phyloP scores from a whole-genome alignment of 1,139 yeast genomes.

The Yamadazyma trypodendri region DNA sequence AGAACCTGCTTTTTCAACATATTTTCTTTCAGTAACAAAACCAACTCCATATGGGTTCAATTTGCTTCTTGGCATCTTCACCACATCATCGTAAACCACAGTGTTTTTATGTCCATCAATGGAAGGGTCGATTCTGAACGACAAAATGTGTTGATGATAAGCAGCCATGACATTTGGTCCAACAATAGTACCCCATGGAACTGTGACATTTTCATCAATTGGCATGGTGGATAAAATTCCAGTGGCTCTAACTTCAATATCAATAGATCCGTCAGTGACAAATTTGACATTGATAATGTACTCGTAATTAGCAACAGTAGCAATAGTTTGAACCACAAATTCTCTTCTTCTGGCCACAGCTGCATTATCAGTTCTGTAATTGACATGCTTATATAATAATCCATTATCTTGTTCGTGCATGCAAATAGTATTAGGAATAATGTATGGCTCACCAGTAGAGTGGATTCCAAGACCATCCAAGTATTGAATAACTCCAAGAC shows the following conservation, averaged over 20 bases:
- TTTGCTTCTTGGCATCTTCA: slow-evolving; percentile 56
- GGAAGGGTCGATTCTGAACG: slow-evolving; percentile 86
- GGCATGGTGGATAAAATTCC: slow-evolving; percentile 86
- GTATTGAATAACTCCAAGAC: slow-evolving; percentile 84
- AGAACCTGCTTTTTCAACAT: slow-evolving; percentile 69
- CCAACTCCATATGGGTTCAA: slow-evolving; percentile 76
- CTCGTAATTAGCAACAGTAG: slow-evolving; percentile 90
- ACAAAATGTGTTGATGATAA: slow-evolving; percentile 83
- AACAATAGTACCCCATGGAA: slow-evolving; percentile 82
- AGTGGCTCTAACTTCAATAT: slow-evolving; percentile 83
- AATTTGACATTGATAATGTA: slow-evolving; percentile 76
- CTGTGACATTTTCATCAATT: slow-evolving; percentile 69
- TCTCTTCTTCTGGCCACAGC: slow-evolving; percentile 85
- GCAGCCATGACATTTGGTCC: slow-evolving; percentile 89
- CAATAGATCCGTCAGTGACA: slow-evolving; percentile 80
- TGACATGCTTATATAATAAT: slow-evolving; percentile 77
- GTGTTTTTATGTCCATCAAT: slow-evolving; percentile 82
- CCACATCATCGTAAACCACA: slow-evolving; percentile 73
- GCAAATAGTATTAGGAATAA: slow-evolving; percentile 75
- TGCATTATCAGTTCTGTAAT: slow-evolving; percentile 72
- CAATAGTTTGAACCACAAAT: slow-evolving; percentile 80
- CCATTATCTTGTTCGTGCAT: slow-evolving; percentile 86
- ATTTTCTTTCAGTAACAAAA: slow-evolving; percentile 61
- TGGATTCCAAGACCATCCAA: slow-evolving; percentile 64
- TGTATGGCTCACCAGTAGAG: slow-evolving; percentile 62